Evolutionary conservation across 495 filamentous ascomycete genomes (phyloP), one percentile per base, ranked within the genome.

Genomic region (Viridothelium virens): DNA sequence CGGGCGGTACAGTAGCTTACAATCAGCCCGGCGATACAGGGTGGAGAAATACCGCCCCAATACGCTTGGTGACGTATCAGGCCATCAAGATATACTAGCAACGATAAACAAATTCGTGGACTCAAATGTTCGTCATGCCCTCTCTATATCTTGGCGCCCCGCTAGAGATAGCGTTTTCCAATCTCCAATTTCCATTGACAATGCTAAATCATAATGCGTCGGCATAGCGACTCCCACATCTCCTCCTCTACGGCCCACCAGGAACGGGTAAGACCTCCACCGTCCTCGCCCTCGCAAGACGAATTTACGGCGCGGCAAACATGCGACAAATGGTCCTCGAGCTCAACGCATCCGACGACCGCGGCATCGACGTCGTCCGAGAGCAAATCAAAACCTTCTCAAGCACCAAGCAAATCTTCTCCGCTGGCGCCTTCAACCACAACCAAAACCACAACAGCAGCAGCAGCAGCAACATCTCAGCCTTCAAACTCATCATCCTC

Each of bases 311-410:
- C 46, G 77, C 78, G 64, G 89, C 89, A 66, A 97, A 97, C 75
- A 88, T 97, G 87, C 86, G 92, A 34, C 94, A 98, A 75, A 97
- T 97, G 90, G 95, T 98, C 59, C 82, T 98, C 5, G 94, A 98
- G 74, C 84, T 98, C 65, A 98, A 98, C 76, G 94, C 94, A 41
- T 95, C 90, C 67, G 94, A 98, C 72, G 94, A 98, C 73, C 83
- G 94, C 79, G 94, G 94, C 72, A 99, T 99, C 77, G 95, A 99
- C 68, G 94, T 99, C 4, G 94, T 99, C 56, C 85, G 93, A 66
- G 95, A 99, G 77, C 95, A 97, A 76, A 97, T 99, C 81, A 97
- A 97, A 80, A 99, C 95, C 1, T 99, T 97, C 77, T 92, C 91
- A 37, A 95, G 89, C 70, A 88, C 86, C 38, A 87, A 89, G 71